Evolutionary conservation across 2,329 filamentous ascomycete genomes (phyloP).

Genomic region (Cadophora malorum): DNA sequence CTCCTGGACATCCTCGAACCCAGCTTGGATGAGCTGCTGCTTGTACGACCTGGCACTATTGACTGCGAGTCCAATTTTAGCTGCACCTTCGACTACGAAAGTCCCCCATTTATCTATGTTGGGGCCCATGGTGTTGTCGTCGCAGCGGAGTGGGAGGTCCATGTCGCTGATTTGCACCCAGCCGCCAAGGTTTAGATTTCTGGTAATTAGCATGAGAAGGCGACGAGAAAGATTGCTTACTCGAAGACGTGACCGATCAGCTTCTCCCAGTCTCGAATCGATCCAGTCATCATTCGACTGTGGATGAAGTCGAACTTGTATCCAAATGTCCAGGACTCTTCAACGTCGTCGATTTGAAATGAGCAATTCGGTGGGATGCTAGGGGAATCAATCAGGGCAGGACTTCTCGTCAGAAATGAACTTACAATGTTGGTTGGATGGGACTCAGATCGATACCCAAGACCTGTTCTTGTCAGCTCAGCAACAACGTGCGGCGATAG

Average conservation of each 20-base stretch:
- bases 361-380: background rate
- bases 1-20: slow-evolving; percentile 44
- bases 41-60: background rate
- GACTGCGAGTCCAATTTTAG: background rate
- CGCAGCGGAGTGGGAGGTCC: background rate
- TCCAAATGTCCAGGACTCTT: background rate
- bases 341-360: background rate
- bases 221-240: too few relatives aligned
- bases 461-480: background rate
- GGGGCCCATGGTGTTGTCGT: background rate
- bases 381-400: background rate
- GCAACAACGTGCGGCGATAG: background rate
- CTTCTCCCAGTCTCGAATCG: background rate
- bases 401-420: background rate
- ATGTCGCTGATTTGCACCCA: background rate
- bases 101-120: background rate
- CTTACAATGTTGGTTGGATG: background rate
- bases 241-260: background rate
- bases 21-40: background rate
- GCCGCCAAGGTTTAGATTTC: background rate
- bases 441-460: background rate
- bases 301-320: background rate
- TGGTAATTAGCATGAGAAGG: too few relatives aligned
- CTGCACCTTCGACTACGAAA: background rate
- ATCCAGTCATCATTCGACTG: background rate